Evolutionary conservation across 1,139 yeast species (phyloP).

Genomic region (Pichia sp.): DNA sequence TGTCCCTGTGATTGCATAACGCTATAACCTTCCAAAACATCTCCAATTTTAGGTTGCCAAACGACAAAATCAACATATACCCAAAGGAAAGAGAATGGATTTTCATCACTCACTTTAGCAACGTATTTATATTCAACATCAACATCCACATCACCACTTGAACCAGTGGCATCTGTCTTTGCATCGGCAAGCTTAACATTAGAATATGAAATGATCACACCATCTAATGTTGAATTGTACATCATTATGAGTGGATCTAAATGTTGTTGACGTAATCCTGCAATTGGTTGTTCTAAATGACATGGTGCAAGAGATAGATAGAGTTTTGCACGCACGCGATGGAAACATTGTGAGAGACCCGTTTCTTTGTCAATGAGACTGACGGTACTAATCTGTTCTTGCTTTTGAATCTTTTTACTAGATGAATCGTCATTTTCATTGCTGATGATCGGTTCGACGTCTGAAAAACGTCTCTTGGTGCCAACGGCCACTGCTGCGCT

Average conservation of each 20-base stretch:
- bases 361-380: constrained; percentile 4
- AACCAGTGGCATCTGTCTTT: no score
- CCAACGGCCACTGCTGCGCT: neutral
- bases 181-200: constrained; percentile 44
- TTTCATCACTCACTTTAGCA: constrained; percentile 67
- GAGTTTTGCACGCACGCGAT: constrained; percentile 52
- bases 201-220: constrained; percentile 77
- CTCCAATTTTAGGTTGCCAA: constrained; percentile 88
- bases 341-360: constrained; percentile 49
- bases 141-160: constrained; percentile 27
- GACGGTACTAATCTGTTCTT: neutral
- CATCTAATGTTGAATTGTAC: constrained; percentile 63
- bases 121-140: constrained; percentile 27
- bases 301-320: constrained; percentile 86
- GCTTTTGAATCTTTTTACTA: neutral
- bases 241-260: constrained; percentile 85
- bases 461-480: constrained; percentile 3
- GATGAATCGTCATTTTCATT: neutral
- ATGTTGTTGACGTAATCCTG: constrained; percentile 82
- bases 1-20: constrained; percentile 95
- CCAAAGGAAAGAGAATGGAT: constrained; percentile 90
- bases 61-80: constrained; percentile 72
- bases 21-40: constrained; percentile 73
- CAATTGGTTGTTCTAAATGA: constrained; percentile 56
- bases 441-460: neutral